Percentiles rank a stretch among this genome's conserved stretches.
Conservation (phyloP, 108 stramenopile genomes). For the Nannochloropsis salina region DNA sequence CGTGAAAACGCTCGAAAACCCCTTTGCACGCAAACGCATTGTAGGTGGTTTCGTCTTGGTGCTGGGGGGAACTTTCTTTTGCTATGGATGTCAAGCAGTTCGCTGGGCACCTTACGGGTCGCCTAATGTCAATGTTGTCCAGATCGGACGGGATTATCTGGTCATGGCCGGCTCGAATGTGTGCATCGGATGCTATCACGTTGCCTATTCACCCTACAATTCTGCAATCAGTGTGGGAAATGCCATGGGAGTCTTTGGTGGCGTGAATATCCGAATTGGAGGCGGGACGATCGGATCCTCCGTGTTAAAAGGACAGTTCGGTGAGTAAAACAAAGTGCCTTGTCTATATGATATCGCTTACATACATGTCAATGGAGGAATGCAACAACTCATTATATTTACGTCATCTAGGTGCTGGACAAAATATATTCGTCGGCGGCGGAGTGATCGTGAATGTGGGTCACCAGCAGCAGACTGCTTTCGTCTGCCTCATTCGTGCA, state of each 20-base stretch:
- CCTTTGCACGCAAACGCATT: background rate
- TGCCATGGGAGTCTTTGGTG: background rate
- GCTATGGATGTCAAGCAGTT: background rate
- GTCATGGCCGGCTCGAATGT: background rate
- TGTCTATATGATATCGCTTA: background rate
- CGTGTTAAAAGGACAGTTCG: background rate
- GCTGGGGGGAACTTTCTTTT: background rate
- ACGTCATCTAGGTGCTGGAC: background rate
- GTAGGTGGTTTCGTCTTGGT: background rate
- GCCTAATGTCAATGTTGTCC: background rate
- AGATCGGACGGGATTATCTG: background rate
- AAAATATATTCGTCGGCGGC: background rate
- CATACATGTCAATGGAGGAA: background rate
- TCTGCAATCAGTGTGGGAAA: background rate
- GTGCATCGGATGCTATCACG: background rate
- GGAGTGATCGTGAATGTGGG: background rate
- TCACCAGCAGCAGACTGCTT: background rate
- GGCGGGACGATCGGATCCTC: background rate
- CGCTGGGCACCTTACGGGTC: background rate
- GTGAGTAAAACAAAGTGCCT: background rate
- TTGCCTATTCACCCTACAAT: background rate
- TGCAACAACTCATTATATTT: background rate
- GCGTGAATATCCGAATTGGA: background rate
- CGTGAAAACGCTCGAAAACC: background rate
- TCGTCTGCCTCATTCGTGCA: background rate